Evolutionary conservation across 1,139 yeast genomes (phyloP).

Genomic region (Diutina mesorugosa): DNA sequence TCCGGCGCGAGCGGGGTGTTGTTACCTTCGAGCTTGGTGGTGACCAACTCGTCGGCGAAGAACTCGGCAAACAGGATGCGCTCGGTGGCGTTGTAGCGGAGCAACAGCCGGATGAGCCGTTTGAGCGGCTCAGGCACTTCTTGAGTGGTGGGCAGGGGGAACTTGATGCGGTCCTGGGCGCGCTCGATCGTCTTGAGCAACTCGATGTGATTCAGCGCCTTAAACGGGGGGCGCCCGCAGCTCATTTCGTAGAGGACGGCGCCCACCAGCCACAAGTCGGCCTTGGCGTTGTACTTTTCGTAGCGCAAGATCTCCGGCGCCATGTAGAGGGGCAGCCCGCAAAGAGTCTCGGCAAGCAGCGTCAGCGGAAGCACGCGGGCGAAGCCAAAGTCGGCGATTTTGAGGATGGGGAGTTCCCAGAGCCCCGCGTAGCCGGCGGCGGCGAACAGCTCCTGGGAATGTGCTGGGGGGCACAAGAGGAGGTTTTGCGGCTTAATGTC

Average conservation of each 20-base stretch:
- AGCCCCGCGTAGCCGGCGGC: slow-evolving; percentile 54
- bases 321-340: slow-evolving; percentile 97
- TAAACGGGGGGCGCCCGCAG: slow-evolving; percentile 89
- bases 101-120: slow-evolving; percentile 55
- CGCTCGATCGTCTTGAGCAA: slow-evolving; percentile 73
- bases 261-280: slow-evolving; percentile 97
- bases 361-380: slow-evolving; percentile 89
- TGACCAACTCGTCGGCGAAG: slow-evolving; percentile 51
- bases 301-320: slow-evolving; percentile 93
- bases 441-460: slow-evolving; percentile 46
- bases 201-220: slow-evolving; percentile 87
- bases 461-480: slow-evolving; percentile 62
- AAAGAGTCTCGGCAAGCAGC: slow-evolving; percentile 88
- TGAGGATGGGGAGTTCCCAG: slow-evolving; percentile 81
- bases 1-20: slow-evolving; percentile 50
- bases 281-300: slow-evolving; percentile 93
- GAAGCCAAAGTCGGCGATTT: slow-evolving; percentile 95
- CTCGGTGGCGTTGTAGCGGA: slow-evolving; percentile 77
- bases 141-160: slow-evolving; percentile 41
- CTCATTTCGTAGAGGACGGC: slow-evolving; percentile 93
- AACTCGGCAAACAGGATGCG: slow-evolving; percentile 83
- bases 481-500: slow-evolving; percentile 93
- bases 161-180: slow-evolving; percentile 62
- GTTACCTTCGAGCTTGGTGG: slow-evolving; percentile 25
- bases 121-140: slow-evolving; percentile 53